phyloP scores from a whole-genome alignment of 495 filamentous ascomycete species.

The Copromyces sp. region DNA sequence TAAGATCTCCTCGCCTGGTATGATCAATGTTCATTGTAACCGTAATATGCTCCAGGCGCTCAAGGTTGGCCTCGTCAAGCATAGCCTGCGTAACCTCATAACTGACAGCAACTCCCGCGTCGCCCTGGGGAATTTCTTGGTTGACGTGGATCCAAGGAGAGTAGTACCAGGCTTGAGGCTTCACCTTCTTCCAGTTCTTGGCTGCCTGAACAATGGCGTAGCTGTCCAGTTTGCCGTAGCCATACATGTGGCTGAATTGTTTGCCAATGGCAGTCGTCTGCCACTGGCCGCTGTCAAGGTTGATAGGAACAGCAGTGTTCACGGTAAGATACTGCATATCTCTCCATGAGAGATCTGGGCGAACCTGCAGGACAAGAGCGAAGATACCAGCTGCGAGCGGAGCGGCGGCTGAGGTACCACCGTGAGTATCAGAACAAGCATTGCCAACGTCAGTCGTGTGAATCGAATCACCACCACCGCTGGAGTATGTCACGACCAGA shows the following conservation, averaged over 20 bases:
- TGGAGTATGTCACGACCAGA: slow-evolving; percentile 91
- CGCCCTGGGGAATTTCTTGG: slow-evolving; percentile 76
- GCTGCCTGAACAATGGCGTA: slow-evolving; percentile 79
- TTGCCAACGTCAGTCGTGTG: slow-evolving; percentile 96
- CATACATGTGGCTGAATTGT: slow-evolving; percentile 87
- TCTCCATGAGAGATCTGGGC: slow-evolving; percentile 85
- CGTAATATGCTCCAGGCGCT: slow-evolving; percentile 83
- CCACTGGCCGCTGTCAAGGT: slow-evolving; percentile 64
- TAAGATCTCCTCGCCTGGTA: slow-evolving; percentile 76
- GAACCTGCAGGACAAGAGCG: slow-evolving; percentile 78
- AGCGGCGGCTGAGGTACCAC: slow-evolving; percentile 93
- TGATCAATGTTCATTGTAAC: slow-evolving; percentile 96
- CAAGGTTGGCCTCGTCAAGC: slow-evolving; percentile 72
- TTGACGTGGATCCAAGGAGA: slow-evolving; percentile 90
- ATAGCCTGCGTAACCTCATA: slow-evolving; percentile 70
- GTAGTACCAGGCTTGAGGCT: slow-evolving; percentile 93
- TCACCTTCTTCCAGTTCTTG: slow-evolving; percentile 76
- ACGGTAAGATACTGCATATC: slow-evolving; percentile 89
- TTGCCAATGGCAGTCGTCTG: slow-evolving; percentile 68
- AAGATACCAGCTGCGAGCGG: slow-evolving; percentile 85
- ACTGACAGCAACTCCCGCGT: slow-evolving; percentile 62
- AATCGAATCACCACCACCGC: slow-evolving; percentile 77
- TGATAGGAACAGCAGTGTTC: slow-evolving; percentile 72
- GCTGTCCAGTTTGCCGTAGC: slow-evolving; percentile 88
- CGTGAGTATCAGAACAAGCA: slow-evolving; percentile 66